A percentile compares a stretch with the other conserved stretches of the same genome.
Evolutionary conservation across 306 rosid species (phyloP).

Genomic region (Citrullus amarus): DNA sequence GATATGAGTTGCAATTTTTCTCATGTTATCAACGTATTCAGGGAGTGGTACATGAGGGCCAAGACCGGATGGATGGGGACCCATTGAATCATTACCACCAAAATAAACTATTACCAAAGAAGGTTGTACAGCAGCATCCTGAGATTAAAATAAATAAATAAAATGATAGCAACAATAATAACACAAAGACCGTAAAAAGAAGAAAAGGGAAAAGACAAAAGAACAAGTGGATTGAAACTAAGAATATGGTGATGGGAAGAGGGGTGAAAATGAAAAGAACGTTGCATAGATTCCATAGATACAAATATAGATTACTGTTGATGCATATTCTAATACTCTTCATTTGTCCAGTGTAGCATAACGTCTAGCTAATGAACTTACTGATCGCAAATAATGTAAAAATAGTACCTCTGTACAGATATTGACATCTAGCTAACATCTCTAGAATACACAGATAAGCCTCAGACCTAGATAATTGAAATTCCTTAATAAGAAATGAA

Average conservation of each 20-base stretch:
- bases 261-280: neutral
- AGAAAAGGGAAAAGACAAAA: neutral
- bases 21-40: slow-evolving; percentile 67
- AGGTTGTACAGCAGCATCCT: slow-evolving; percentile 76
- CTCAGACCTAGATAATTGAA: neutral
- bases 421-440: neutral
- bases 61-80: slow-evolving; percentile 70
- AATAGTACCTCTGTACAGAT: neutral
- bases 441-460: neutral
- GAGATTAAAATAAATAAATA: neutral
- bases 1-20: slow-evolving; percentile 56
- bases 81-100: slow-evolving; percentile 96
- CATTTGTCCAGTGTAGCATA: too few species aligned
- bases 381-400: too few species aligned
- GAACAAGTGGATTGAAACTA: neutral
- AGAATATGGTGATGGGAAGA: neutral
- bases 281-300: neutral
- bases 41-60: slow-evolving; percentile 93
- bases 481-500: neutral
- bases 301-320: too few species aligned
- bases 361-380: too few species aligned
- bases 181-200: neutral
- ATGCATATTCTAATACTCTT: too few species aligned
- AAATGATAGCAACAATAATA: neutral
- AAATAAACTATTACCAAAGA: slow-evolving; percentile 82